Evolutionary conservation across 805 yeast genomes (phyloP).

Genomic region (Kodamaea hsintzibuensis): DNA sequence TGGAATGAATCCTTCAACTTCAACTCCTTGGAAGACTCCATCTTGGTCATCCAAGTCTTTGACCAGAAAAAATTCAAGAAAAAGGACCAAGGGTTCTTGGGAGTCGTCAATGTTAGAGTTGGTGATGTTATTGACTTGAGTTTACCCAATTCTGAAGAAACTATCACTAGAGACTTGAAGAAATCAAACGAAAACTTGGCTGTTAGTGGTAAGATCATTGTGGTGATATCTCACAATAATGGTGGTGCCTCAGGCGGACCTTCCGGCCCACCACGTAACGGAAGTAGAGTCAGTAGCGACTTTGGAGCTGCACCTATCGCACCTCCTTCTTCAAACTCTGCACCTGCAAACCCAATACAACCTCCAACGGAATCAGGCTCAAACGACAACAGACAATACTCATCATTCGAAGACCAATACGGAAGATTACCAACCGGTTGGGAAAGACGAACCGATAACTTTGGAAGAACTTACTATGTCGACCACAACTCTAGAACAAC

Average conservation of each 20-base stretch:
- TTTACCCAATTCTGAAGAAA: slow-evolving; percentile 61
- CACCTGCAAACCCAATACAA: slow-evolving; percentile 18
- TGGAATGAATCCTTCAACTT: slow-evolving; percentile 94
- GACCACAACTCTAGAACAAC: slow-evolving; percentile 98
- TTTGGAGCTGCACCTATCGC: slow-evolving; percentile 14
- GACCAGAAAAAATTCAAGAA: slow-evolving; percentile 97
- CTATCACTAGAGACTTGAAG: slow-evolving; percentile 88
- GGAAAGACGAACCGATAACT: slow-evolving; percentile 97
- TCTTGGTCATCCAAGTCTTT: slow-evolving; percentile 89
- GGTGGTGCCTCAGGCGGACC: slow-evolving; percentile 14
- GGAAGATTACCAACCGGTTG: slow-evolving; percentile 98
- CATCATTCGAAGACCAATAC: slow-evolving; percentile 94
- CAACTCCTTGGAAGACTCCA: slow-evolving; percentile 74
- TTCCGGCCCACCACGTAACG: slow-evolving; percentile 12
- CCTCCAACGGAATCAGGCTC: slow-evolving; percentile 14
- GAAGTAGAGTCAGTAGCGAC: background rate
- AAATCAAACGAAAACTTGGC: slow-evolving; percentile 88
- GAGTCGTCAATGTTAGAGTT: slow-evolving; percentile 88
- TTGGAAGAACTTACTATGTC: slow-evolving; percentile 96
- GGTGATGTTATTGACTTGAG: slow-evolving; percentile 82
- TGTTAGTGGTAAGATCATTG: slow-evolving; percentile 89
- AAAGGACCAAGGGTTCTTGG: slow-evolving; percentile 97
- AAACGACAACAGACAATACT: slow-evolving; percentile 58
- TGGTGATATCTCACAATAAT: slow-evolving; percentile 60
- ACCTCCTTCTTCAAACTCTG: slow-evolving; percentile 17